Evolutionary conservation across 257 asterid species (phyloP).

Genomic region (Sherardia arvensis): DNA sequence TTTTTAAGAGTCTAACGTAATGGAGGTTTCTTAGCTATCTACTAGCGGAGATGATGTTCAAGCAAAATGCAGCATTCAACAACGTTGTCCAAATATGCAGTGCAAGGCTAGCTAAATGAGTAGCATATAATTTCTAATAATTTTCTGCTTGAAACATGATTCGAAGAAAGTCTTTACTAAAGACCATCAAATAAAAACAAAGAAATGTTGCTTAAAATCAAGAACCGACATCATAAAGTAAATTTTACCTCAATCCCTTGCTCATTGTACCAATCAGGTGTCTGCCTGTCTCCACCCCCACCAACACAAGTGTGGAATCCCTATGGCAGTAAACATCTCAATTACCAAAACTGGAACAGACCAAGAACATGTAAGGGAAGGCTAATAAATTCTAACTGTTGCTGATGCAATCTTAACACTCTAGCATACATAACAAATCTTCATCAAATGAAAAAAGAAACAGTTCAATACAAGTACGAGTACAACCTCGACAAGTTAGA

Average conservation of each 20-base stretch:
- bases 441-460: not conserved
- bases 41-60: not conserved
- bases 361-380: not conserved
- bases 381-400: too few relatives aligned
- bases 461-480: not conserved
- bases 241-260: slow-evolving; percentile 82
- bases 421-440: too few relatives aligned
- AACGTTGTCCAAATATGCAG: not conserved
- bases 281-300: slow-evolving; percentile 86
- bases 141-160: not conserved
- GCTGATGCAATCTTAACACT: not conserved
- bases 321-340: slow-evolving; percentile 25
- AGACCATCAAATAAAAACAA: not conserved
- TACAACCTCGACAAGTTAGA: not conserved
- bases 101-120: not conserved
- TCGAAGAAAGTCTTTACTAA: not conserved
- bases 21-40: too few relatives aligned
- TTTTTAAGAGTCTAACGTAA: too few relatives aligned
- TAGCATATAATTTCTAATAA: not conserved
- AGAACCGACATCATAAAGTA: not conserved
- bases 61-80: not conserved
- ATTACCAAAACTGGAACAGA: not conserved
- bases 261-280: slow-evolving; percentile 98
- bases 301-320: slow-evolving; percentile 99
- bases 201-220: not conserved